These are phyloP conservation scores for Marasmius sp. DNA, from an alignment of 1,284 basidiomycete genomes.

Conservation along the genomic window DNA sequence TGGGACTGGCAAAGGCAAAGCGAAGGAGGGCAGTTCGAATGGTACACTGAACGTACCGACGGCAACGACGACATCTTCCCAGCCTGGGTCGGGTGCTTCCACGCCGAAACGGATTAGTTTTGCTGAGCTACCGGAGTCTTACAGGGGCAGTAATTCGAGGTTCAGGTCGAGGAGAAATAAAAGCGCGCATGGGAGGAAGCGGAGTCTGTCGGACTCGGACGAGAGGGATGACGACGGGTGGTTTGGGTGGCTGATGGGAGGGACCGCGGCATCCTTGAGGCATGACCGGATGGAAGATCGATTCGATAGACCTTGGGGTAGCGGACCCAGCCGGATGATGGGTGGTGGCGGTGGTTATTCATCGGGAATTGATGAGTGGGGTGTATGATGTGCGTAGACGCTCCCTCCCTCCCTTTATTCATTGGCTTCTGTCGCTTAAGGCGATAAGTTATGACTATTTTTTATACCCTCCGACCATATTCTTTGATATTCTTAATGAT, in stretches of 20 bases:
- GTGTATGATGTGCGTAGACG: constrained; percentile 34
- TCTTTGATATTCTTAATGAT: neutral
- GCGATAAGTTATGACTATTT: too few relatives aligned
- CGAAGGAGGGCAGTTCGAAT: neutral
- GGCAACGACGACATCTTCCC: neutral
- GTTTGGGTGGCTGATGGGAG: constrained; percentile 43
- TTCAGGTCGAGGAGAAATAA: constrained; percentile 25
- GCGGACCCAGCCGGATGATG: constrained; percentile 48
- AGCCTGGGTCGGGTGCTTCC: constrained; percentile 32
- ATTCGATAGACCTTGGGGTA: constrained; percentile 36
- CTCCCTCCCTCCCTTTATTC: neutral
- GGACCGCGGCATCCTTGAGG: constrained; percentile 9
- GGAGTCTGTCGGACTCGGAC: constrained; percentile 14
- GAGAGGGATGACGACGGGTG: constrained; percentile 45
- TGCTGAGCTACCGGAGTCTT: constrained; percentile 67
- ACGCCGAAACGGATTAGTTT: constrained; percentile 80
- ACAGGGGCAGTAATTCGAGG: constrained; percentile 22
- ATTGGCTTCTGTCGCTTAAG: neutral
- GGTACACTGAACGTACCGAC: neutral
- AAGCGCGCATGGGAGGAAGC: constrained; percentile 14
- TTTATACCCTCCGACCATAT: too few relatives aligned
- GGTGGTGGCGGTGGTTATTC: constrained; percentile 45
- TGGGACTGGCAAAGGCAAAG: neutral
- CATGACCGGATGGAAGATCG: constrained; percentile 18
- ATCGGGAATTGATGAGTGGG: constrained; percentile 57